Base-by-base conservation (phyloP, 1,284 basidiomycete species). In the Lentinula novae-zelandiae region DNA sequence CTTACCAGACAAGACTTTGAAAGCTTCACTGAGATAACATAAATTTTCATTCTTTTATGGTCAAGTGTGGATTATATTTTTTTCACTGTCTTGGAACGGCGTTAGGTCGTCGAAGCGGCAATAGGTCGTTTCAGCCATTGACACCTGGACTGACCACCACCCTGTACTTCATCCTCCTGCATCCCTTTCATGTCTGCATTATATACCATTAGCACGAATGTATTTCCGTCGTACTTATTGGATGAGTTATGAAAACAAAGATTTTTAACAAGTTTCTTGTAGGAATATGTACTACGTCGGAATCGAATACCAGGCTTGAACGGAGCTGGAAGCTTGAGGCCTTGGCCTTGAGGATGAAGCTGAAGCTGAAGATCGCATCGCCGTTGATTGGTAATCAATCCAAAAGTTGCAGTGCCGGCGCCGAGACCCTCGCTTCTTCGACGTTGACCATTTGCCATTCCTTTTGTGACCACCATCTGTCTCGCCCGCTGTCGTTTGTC, bases 1-100 rank as follows among this genome's bases (percentile, higher is more conserved):
- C n/a, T 51, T 57, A 44, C 20, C 39, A 5, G 8, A 44, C 36
- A 57, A 22, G 22, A 20, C 48, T 27, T 61, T 54, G 7, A 61
- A 61, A 31, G 53, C 60, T 33, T 61, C 54, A 13, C 38, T 61
- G 50, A 54, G 60, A 38, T 61, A 44, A 61, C 34, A 17, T 20
- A 22, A 36, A 34, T 12, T 27, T 27, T 27, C 2, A 27, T 27
- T 51, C 49, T 38, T 53, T 34, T 12, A 15, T n/a, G 7, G 34
- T 8, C 34, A 12, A 38, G 12, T 12, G 13, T 51, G 49, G 22
- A 15, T 31, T 56, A 22, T 42, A 5, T 39, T 20, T n/a, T n/a
- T 7, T 15, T 46, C 4, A 34, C 10, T 17, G 10, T 40, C 22
- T 15, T 54, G 38, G 17, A 56, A 56, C 54, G 54, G 42, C 42